These are phyloP conservation scores for Handroanthus guayacan DNA, from an alignment of 257 asterid genomes.

Conservation along the genomic window DNA sequence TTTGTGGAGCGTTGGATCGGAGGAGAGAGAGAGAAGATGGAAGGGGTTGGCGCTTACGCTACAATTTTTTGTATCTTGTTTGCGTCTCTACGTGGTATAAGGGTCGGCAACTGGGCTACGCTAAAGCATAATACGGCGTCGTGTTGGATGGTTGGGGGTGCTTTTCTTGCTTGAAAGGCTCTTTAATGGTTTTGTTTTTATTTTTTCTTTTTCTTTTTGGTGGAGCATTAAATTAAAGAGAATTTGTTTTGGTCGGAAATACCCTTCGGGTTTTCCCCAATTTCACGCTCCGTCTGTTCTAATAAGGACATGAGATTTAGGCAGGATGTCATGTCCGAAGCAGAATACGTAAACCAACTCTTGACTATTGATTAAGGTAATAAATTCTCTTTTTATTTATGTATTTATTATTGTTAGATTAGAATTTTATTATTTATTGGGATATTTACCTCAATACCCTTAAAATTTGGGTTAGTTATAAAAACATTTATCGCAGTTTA, in stretches of 20 bases:
- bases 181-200: slow-evolving; percentile 28
- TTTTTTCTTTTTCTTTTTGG: background rate
- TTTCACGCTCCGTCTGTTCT: slow-evolving; percentile 34
- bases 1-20: slow-evolving; percentile 53
- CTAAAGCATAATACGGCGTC: slow-evolving; percentile 52
- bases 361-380: background rate
- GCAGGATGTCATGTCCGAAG: slow-evolving; percentile 41
- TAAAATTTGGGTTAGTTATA: no score
- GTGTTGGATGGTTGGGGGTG: slow-evolving; percentile 25
- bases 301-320: slow-evolving; percentile 40
- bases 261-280: slow-evolving; percentile 33
- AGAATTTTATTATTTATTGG: no score
- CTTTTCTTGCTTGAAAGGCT: slow-evolving; percentile 23
- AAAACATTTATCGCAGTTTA: no score
- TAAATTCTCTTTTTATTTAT: background rate
- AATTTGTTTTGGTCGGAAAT: background rate
- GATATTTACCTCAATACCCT: no score
- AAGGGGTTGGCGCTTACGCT: slow-evolving; percentile 79
- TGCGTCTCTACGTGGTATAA: slow-evolving; percentile 72
- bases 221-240: background rate
- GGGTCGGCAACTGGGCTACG: slow-evolving; percentile 71
- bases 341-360: slow-evolving; percentile 24
- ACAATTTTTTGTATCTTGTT: slow-evolving; percentile 63
- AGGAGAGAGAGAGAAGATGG: slow-evolving; percentile 25
- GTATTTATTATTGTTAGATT: no score